Evolutionary conservation across 2,329 filamentous ascomycete species (phyloP).

Genomic region (Stagonosporopsis rhizophila): DNA sequence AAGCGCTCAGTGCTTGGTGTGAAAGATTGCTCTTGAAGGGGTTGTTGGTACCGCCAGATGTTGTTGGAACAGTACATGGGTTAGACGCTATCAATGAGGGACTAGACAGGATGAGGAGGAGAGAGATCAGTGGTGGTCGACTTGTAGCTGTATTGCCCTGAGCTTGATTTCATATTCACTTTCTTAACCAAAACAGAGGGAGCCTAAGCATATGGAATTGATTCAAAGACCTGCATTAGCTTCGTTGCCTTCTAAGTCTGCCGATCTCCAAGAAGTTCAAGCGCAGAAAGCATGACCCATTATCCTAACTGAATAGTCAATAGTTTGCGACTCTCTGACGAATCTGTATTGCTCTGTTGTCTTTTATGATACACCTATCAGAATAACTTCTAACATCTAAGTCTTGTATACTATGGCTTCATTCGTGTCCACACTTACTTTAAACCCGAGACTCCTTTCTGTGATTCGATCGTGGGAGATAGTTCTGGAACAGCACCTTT

Average conservation of each 20-base stretch:
- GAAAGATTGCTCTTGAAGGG: slow-evolving; percentile 67
- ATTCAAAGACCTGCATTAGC: too few relatives aligned
- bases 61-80: slow-evolving; percentile 70
- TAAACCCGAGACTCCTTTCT: background rate
- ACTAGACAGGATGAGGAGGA: slow-evolving; percentile 69
- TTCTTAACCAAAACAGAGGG: background rate
- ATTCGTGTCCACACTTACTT: background rate
- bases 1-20: slow-evolving; percentile 69
- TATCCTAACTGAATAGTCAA: too few relatives aligned
- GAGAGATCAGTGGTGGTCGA: slow-evolving; percentile 71
- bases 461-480: background rate
- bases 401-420: background rate
- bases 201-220: too few relatives aligned
- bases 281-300: too few relatives aligned
- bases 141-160: slow-evolving; percentile 58
- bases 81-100: slow-evolving; percentile 72
- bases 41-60: slow-evolving; percentile 65
- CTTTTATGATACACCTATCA: too few relatives aligned
- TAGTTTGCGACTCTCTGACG: too few relatives aligned
- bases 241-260: too few relatives aligned
- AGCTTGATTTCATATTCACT: background rate
- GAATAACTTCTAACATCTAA: background rate
- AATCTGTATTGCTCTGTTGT: too few relatives aligned
- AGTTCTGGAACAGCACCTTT: background rate
- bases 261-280: too few relatives aligned